Conservation (phyloP, 768 basidiomycete species). For the Termitomyces sp. region DNA sequence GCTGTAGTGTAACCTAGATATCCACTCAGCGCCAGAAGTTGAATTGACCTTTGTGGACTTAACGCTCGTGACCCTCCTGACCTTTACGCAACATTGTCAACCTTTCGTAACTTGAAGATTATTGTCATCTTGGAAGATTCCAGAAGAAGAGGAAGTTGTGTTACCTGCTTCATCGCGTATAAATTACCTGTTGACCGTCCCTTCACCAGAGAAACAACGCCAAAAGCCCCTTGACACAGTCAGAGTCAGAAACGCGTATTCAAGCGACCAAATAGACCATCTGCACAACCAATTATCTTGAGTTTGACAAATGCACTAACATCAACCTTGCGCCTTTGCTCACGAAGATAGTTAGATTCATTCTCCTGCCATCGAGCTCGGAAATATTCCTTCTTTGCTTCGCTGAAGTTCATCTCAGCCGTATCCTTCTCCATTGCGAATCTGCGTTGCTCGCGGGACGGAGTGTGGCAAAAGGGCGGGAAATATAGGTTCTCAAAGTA, state of each 20-base stretch:
- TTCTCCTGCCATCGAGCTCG: conserved; percentile 78
- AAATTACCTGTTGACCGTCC: conserved; percentile 76
- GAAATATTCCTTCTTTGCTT: conserved; percentile 65
- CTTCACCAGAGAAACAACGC: conserved; percentile 89
- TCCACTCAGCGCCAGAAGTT: conserved; percentile 82
- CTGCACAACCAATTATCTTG: conserved; percentile 76
- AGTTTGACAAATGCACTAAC: conserved; percentile 82
- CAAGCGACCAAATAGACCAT: conserved; percentile 49
- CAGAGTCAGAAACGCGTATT: conserved; percentile 2
- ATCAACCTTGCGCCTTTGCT: conserved; percentile 76
- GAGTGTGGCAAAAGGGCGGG: conserved; percentile 76
- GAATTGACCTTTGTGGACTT: conserved; percentile 80
- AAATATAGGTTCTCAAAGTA: conserved; percentile 93
- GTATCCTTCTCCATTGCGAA: conserved; percentile 88
- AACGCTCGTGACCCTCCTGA: conserved; percentile 96
- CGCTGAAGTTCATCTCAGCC: conserved; percentile 62
- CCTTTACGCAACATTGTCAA: conserved; percentile 92
- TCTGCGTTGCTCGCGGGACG: conserved; percentile 81
- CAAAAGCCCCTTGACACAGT: conserved; percentile 44
- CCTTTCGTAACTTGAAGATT: conserved; percentile 64
- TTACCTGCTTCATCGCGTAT: conserved; percentile 96
- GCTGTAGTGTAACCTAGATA: conserved; percentile 88
- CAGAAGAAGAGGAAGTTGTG: conserved; percentile 6
- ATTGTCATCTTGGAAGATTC: conserved; percentile 19
- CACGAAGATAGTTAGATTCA: conserved; percentile 88